Conservation (phyloP, 495 filamentous ascomycete genomes). For the Aspergillus olivimuriae region DNA sequence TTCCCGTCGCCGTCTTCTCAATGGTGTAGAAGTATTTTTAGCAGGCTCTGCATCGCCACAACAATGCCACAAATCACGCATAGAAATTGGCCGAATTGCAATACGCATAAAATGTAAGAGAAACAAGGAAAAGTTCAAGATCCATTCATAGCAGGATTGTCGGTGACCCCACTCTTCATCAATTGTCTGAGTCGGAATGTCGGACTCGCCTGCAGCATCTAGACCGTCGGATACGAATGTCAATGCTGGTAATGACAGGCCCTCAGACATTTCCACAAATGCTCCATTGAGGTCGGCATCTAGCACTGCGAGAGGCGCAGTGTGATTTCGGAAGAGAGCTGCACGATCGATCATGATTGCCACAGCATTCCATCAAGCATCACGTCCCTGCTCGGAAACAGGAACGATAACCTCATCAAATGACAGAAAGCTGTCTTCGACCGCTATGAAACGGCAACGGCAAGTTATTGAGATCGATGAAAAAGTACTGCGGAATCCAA, state of each 20-base stretch:
- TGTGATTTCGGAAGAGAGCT: conserved; percentile 4
- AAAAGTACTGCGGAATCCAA: conserved; percentile 8
- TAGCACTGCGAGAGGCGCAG: conserved; percentile 5
- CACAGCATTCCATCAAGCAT: background rate
- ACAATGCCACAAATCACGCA: conserved; percentile 8
- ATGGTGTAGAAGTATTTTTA: background rate
- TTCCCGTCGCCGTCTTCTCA: background rate
- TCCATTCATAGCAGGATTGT: conserved; percentile 8
- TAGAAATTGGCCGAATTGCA: conserved; percentile 1
- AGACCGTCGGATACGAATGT: conserved; percentile 4
- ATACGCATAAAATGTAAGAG: conserved; percentile 5
- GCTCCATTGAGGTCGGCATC: conserved; percentile 4
- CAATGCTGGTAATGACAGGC: conserved; percentile 9
- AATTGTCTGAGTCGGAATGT: conserved; percentile 6
- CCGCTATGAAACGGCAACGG: conserved; percentile 7
- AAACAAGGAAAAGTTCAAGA: conserved; percentile 1
- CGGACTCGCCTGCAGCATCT: conserved; percentile 8
- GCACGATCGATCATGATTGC: background rate
- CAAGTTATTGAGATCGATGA: conserved; percentile 11
- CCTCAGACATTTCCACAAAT: conserved; percentile 6
- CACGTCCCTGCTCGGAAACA: background rate
- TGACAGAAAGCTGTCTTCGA: background rate
- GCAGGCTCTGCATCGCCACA: conserved; percentile 7
- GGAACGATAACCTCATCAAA: no score
- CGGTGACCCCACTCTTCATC: conserved; percentile 10